These are phyloP conservation scores for Lathyrus oleraceus DNA, from an alignment of 306 rosid genomes.

Conservation along the genomic window DNA sequence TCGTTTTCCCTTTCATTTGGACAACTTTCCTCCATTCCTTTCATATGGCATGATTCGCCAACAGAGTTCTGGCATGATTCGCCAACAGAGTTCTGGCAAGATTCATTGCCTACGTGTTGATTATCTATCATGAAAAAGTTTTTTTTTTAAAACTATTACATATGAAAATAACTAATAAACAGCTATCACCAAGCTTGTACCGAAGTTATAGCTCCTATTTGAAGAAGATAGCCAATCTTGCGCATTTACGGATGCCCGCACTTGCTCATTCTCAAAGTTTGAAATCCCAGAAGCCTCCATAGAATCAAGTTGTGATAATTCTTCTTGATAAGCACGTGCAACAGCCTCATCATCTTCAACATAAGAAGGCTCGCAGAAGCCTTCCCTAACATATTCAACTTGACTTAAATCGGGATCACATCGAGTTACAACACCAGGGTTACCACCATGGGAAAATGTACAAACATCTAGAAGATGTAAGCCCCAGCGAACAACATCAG, in stretches of 20 bases:
- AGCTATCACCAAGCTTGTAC: constrained; percentile 33
- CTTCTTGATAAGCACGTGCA: constrained; percentile 90
- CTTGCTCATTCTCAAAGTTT: constrained; percentile 46
- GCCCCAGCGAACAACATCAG: constrained; percentile 87
- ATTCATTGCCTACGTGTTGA: constrained; percentile 49
- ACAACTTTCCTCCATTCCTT: constrained; percentile 39
- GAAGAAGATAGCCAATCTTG: constrained; percentile 78
- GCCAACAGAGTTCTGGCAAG: constrained; percentile 39
- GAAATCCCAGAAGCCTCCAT: constrained; percentile 52
- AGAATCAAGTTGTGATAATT: constrained; percentile 59
- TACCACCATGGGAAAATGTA: constrained; percentile 55
- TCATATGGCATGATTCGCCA: constrained; percentile 37
- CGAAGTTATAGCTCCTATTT: constrained; percentile 43
- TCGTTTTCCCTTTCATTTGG: constrained; percentile 39
- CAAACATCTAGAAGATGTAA: constrained; percentile 88
- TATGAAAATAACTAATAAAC: constrained; percentile 24
- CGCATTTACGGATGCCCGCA: constrained; percentile 56
- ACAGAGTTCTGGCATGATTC: constrained; percentile 44
- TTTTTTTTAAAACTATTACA: background rate
- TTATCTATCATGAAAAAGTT: constrained; percentile 31
- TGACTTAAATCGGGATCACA: constrained; percentile 65
- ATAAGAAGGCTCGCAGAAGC: constrained; percentile 50
- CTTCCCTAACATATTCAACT: constrained; percentile 76
- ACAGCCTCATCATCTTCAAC: constrained; percentile 85
- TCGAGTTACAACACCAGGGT: constrained; percentile 49